A percentile compares a stretch with the other conserved stretches of the same genome.
phyloP scores from a whole-genome alignment of 129 eudicot genomes.

The Cynara cardunculus region DNA sequence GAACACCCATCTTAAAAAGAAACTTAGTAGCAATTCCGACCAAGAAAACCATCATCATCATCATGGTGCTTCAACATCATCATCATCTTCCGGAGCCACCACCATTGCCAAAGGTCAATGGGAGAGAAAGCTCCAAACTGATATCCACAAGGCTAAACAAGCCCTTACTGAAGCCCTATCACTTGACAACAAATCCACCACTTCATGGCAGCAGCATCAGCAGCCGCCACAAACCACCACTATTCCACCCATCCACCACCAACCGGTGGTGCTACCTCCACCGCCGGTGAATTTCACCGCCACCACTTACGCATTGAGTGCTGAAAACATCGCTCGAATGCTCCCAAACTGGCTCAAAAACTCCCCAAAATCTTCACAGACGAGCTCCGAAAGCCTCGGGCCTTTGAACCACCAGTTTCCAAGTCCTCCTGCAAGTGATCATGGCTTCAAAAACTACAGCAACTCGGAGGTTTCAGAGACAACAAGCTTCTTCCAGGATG shows the following conservation, averaged over 20 bases:
- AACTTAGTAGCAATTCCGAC: constrained; percentile 20
- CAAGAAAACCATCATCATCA: not conserved
- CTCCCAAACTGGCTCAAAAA: constrained; percentile 52
- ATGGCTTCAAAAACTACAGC: constrained; percentile 15
- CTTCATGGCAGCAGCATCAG: constrained; percentile 4
- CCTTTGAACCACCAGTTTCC: constrained; percentile 17
- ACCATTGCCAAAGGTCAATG: constrained; percentile 47
- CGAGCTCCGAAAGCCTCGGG: constrained; percentile 30
- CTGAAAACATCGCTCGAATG: constrained; percentile 45
- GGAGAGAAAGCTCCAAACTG: constrained; percentile 65
- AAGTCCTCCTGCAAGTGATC: constrained; percentile 12
- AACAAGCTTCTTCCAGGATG: constrained; percentile 38
- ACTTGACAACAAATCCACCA: constrained; percentile 20
- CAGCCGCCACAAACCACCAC: not conserved
- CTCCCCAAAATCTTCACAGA: constrained; percentile 29
- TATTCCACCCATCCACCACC: constrained; percentile 6
- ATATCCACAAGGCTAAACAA: constrained; percentile 52
- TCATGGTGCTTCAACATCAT: constrained; percentile 16
- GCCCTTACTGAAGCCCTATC: constrained; percentile 54
- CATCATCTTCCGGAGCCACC: constrained; percentile 20
- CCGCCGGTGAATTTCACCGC: not conserved
- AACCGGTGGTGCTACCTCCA: not conserved
- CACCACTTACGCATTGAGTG: constrained; percentile 36
- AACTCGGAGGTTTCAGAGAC: constrained; percentile 29
- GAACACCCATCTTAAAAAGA: constrained; percentile 66